A percentile compares a stretch with the other conserved stretches of the same genome.
Evolutionary conservation across 2,329 filamentous ascomycete genomes (phyloP).

Genomic region (Aspergillus sp.): DNA sequence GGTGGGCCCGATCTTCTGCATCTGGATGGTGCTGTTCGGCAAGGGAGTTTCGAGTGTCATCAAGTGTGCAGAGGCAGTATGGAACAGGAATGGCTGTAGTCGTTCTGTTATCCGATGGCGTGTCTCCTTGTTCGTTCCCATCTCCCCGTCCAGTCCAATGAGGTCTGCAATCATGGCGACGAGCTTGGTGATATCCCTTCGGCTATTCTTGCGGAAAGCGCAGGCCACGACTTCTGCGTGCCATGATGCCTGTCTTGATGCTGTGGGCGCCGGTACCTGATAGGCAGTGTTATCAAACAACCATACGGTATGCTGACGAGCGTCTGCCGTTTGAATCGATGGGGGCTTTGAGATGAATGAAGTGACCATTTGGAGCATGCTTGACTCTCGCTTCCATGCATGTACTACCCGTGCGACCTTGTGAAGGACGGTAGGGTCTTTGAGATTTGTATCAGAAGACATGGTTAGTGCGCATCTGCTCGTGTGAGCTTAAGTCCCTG

Average conservation of each 20-base stretch:
- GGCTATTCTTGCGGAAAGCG: slow-evolving; percentile 73
- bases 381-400: slow-evolving; percentile 20
- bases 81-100: slow-evolving; percentile 70
- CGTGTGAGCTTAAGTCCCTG: neutral
- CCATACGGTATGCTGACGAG: slow-evolving; percentile 75
- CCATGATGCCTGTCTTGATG: slow-evolving; percentile 56
- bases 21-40: slow-evolving; percentile 38
- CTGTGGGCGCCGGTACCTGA: slow-evolving; percentile 46
- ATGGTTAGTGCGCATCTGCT: slow-evolving; percentile 2
- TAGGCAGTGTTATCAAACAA: slow-evolving; percentile 88
- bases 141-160: slow-evolving; percentile 65
- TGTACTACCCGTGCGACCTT: slow-evolving; percentile 12
- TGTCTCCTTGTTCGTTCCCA: slow-evolving; percentile 51
- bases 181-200: slow-evolving; percentile 65
- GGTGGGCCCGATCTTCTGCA: slow-evolving; percentile 66
- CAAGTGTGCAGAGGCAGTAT: slow-evolving; percentile 69
- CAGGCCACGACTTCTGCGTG: slow-evolving; percentile 80
- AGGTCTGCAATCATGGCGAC: slow-evolving; percentile 71
- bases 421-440: slow-evolving; percentile 12
- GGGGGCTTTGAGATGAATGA: slow-evolving; percentile 48
- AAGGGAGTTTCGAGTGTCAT: slow-evolving; percentile 67
- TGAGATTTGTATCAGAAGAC: slow-evolving; percentile 10
- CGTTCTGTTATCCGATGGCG: slow-evolving; percentile 63
- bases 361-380: slow-evolving; percentile 26
- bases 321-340: slow-evolving; percentile 60